Evolutionary conservation across 257 asterid species (phyloP), one percentile per base, ranked within the genome.

Genomic region (Salvia rosmarinus): DNA sequence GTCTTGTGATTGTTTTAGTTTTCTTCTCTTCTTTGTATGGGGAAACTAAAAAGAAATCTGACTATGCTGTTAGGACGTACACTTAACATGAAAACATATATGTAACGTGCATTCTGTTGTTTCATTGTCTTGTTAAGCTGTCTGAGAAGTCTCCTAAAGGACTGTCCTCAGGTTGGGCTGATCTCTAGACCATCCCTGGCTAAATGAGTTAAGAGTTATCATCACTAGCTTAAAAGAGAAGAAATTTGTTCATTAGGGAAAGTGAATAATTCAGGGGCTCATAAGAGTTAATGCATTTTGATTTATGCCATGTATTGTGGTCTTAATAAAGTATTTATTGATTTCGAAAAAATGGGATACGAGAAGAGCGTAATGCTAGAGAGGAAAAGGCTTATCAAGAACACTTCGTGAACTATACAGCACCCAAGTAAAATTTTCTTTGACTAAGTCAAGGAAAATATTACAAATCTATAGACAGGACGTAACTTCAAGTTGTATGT

Each of bases 141-240:
- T 46, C 9, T 43, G 8, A 14, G 51, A 14, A 46, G 51, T 46
- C 13, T 46, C 51, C 4, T 13, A 6, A 5, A 13, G 19, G 51
- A 46, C 19, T 14, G 16, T 32, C 37, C 37, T 32, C 37, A 32
- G 37, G 37, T 13, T 40, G n/a, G n/a, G 19, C 23, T 11, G 47
- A 35, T 46, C 34, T 65, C 13, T 47, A 16, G 9, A 52, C 13
- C 23, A 42, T 54, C 56, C 57, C 37, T 43, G 40, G 78, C 34
- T 62, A 4, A 20, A 69, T 37, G 17, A 64, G 28, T 19, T 28
- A 47, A 10, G 21, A 51, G 16, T 20, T 23, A 51, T 17, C 14
- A 17, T 5, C n/a, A 34, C 23, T 64, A 16, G 58, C 51, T 46
- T 9, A 30, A 39, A 35, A 3, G 9, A 20, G 34, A 20, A 39